Evolutionary conservation across 768 basidiomycete genomes (phyloP), one percentile per base, ranked within the genome.

Genomic region (Infundibulicybe gibba): DNA sequence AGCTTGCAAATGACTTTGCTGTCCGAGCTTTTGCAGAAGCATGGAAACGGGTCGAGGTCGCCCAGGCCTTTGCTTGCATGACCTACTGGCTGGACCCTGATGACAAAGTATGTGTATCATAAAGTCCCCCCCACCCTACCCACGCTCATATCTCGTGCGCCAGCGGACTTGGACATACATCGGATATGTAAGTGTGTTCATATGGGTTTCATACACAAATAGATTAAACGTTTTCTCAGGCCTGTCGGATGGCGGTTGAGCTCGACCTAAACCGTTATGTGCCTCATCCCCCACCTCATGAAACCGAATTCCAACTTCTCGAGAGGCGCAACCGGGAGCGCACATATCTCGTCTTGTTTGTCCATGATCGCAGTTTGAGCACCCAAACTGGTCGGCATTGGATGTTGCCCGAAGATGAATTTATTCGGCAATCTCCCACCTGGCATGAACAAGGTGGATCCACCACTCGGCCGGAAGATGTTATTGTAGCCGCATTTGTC

Each of bases 81-180:
- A 90, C 85, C 33, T 94, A 94, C 64, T 94, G 90, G 90, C 85
- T 79, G 61, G 88, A 90, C 55, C 87, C 90, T 34, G 83, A 88
- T 52, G 93, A 95, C 55, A 87, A 81, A 46, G 87, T 87, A n/a
- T n/a, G 52, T 40, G 77, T 64, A 45, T 48, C 35, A 43, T 49
- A 37, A 32, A 47, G 40, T 51, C 45, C 5, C 47, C 47, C 32
- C 45, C 44, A 38, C 41, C 21, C 44, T 31, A 32, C 54, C 55
- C 44, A 25, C 58, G 40, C 51, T 59, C 50, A 51, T 48, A 50
- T 25, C 25, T 43, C 42, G 47, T 32, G 33, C 49, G 47, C 20
- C 59, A 89, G 86, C 79, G 85, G 39, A 90, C 89, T 11, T 93
- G 90, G 90, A 86, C 79, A 44, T 92, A 86, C 61, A 89, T 93